These are phyloP conservation scores for Hebeloma cylindrosporum DNA, from an alignment of 768 basidiomycete genomes.

Conservation along the genomic window DNA sequence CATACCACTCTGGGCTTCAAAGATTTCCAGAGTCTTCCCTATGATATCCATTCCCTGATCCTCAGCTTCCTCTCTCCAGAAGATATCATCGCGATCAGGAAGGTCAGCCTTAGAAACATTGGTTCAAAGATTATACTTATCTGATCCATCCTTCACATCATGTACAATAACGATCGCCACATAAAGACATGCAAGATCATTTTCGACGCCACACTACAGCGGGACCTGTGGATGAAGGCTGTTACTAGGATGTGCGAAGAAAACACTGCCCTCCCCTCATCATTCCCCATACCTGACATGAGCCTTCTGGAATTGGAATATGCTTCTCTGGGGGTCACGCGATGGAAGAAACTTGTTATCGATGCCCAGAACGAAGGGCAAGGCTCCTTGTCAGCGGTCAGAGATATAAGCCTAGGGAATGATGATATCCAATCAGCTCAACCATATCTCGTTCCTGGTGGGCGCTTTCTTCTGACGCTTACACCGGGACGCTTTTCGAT, in stretches of 20 bases:
- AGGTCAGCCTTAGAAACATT: no score
- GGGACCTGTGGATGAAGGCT: constrained; percentile 10
- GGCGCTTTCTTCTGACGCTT: constrained; percentile 15
- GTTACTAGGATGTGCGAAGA: constrained; percentile 9
- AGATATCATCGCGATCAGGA: constrained; percentile 13
- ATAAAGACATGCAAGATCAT: constrained; percentile 18
- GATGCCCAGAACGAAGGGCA: no score
- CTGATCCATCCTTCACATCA: no score
- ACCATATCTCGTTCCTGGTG: constrained; percentile 18
- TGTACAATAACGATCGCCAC: no score
- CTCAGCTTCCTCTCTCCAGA: constrained; percentile 4
- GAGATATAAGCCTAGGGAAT: no score
- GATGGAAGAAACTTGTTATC: constrained; percentile 4
- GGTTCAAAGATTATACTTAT: no score
- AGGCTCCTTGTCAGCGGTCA: no score
- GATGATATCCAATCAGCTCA: neutral
- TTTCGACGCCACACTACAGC: constrained; percentile 6
- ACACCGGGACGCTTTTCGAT: neutral
- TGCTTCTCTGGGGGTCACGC: constrained; percentile 7
- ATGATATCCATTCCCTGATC: constrained; percentile 11
- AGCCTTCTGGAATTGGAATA: constrained; percentile 10
- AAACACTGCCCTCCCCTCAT: constrained; percentile 11
- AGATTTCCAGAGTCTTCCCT: constrained; percentile 7
- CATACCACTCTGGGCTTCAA: neutral
- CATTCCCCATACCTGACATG: constrained; percentile 11